Conservation (phyloP, 768 basidiomycete species). For the Tulasnella sp. region DNA sequence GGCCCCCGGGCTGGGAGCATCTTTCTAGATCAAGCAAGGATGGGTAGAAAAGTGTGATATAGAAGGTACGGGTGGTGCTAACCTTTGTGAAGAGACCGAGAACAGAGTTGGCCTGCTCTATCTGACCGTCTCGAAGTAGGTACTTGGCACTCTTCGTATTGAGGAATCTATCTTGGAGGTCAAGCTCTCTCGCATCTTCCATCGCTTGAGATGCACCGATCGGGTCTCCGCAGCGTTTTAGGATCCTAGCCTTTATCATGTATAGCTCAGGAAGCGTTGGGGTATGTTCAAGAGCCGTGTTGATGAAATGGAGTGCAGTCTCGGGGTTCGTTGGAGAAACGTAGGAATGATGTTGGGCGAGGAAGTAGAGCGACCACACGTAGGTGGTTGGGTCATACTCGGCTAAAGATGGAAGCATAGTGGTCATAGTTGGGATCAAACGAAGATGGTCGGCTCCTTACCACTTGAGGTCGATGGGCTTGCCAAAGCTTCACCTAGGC, state of each 20-base stretch:
- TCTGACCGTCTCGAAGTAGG: constrained; percentile 75
- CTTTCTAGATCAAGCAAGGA: constrained; percentile 63
- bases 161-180: constrained; percentile 93
- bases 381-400: constrained; percentile 66
- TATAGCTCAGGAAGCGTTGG: constrained; percentile 92
- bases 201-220: constrained; percentile 72
- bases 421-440: background rate
- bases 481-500: background rate
- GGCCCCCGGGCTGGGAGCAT: constrained; percentile 66
- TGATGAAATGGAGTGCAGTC: constrained; percentile 65
- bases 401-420: background rate
- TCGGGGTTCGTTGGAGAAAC: constrained; percentile 44
- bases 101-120: constrained; percentile 72
- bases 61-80: constrained; percentile 37
- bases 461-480: background rate
- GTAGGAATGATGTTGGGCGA: constrained; percentile 81
- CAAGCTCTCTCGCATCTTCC: constrained; percentile 81
- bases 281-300: constrained; percentile 75
- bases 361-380: constrained; percentile 94
- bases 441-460: background rate
- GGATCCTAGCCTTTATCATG: constrained; percentile 75
- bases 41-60: background rate
- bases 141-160: constrained; percentile 96
- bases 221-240: constrained; percentile 85
- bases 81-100: constrained; percentile 94